phyloP scores from a whole-genome alignment of 2,329 filamentous ascomycete species.

The Conoideocrella luteorostrata region DNA sequence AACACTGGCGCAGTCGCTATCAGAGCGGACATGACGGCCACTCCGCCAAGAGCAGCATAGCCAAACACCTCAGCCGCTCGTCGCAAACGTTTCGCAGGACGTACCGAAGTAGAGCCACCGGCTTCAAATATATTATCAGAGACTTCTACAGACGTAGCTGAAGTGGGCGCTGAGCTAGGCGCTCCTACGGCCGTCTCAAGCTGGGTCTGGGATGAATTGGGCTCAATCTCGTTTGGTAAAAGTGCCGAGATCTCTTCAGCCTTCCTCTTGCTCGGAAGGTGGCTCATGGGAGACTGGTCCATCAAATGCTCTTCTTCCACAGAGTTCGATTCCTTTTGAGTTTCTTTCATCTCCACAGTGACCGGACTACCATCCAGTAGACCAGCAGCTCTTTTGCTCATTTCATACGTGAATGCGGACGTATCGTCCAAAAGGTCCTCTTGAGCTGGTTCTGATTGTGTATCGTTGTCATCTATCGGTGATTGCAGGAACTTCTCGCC shows the following conservation, averaged over 20 bases:
- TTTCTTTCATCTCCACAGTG: not conserved
- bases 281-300: no score
- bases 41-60: slow-evolving; percentile 29
- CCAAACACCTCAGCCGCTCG: slow-evolving; percentile 29
- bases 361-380: not conserved
- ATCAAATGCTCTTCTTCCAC: no score
- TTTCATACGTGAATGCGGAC: slow-evolving; percentile 24
- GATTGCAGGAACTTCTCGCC: slow-evolving; percentile 28
- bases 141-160: not conserved
- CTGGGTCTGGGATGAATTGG: slow-evolving; percentile 4
- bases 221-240: slow-evolving; percentile 4
- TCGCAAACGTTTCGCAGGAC: slow-evolving; percentile 25
- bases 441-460: not conserved
- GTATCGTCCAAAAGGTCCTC: slow-evolving; percentile 17
- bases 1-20: slow-evolving; percentile 30
- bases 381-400: slow-evolving; percentile 18
- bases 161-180: not conserved
- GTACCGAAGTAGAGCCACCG: not conserved
- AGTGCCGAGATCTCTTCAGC: slow-evolving; percentile 3
- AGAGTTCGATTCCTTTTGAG: no score
- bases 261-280: slow-evolving; percentile 6
- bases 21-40: slow-evolving; percentile 32
- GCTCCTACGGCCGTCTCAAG: not conserved
- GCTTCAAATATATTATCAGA: not conserved
- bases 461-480: slow-evolving; percentile 5